Evolutionary conservation across 805 yeast genomes (phyloP), one percentile per base, ranked within the genome.

Genomic region (Soucietia sequanensis): DNA sequence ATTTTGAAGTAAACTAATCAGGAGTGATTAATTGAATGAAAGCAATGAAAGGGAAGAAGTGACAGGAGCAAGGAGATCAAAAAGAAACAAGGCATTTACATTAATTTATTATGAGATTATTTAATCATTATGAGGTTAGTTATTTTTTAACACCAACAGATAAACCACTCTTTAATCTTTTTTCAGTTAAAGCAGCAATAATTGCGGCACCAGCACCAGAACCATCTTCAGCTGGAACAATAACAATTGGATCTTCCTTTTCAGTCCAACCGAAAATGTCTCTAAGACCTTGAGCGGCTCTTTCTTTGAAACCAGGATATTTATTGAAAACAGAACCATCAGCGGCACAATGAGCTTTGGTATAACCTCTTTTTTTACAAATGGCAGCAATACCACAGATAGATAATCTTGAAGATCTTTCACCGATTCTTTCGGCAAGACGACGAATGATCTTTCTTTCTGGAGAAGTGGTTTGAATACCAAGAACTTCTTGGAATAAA

Each of bases 121-220:
- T n/a, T n/a, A n/a, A n/a, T n/a, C n/a, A n/a, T n/a, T n/a, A n/a
- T n/a, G n/a, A n/a, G n/a, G n/a, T n/a, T n/a, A n/a, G n/a, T n/a
- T n/a, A n/a, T 18, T 46, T 35, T 35, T 37, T 41, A 17, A 46
- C 46, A 40, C 91, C 91, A 42, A 84, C 81, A 42, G 87, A 78
- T 53, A 74, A 62, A 30, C 91, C 91, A 41, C 76, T 71, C 46
- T 68, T 72, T 54, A 82, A 70, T 70, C 99, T 82, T 61, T 78
- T 73, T 62, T 84, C 78, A 38, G 98, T 84, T 63, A 91, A 76
- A 28, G 98, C 97, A 36, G 99, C 98, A 66, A 93, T 91, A 52
- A 91, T 77, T 34, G 98, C 99, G 37, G 99, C 99, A 59, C 99
- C 99, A 31, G 87, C 96, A 70, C 98, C 98, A 24, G 93, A 84